Evolutionary conservation across 208 protist genomes (phyloP), one percentile per base, ranked within the genome.

Genomic region (Acanthamoeba castellanii): DNA sequence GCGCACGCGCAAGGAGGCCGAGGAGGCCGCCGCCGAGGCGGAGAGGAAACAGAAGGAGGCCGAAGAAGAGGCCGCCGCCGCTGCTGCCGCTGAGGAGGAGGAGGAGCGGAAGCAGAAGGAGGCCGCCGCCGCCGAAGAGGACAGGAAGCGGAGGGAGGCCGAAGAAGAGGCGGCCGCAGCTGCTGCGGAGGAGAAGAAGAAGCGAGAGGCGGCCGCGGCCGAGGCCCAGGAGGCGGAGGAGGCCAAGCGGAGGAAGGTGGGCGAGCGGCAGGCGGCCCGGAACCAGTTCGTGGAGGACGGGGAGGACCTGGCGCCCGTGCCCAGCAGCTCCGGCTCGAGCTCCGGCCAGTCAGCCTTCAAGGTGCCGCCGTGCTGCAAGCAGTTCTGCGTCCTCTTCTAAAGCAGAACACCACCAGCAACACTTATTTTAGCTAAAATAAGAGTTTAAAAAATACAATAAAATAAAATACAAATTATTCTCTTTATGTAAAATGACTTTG

Each of bases 371-470:
- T 72, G 66, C 66, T 72, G 66, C 66, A 72, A 72, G 66, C 66
- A 72, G 66, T 72, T 72, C 66, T 72, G 66, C 66, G 66, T 72
- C 30, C 66, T 72, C 66, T 72, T 72, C 66, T 72, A 72, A 20
- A 66, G n/a, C n/a, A n/a, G n/a, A n/a, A n/a, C n/a, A n/a, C n/a
- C n/a, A n/a, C n/a, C n/a, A n/a, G n/a, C n/a, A n/a, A n/a, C n/a
- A n/a, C n/a, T n/a, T n/a, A n/a, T n/a, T n/a, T n/a, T n/a, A n/a
- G n/a, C n/a, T n/a, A n/a, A n/a, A n/a, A n/a, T n/a, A n/a, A n/a
- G n/a, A n/a, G n/a, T n/a, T n/a, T n/a, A n/a, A n/a, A n/a, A n/a
- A n/a, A n/a, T n/a, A n/a, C n/a, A n/a, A n/a, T n/a, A n/a, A n/a
- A n/a, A n/a, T n/a, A n/a, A n/a, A n/a, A n/a, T n/a, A n/a, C n/a